Conservation (phyloP, 352 stramenopile species). For the Phytophthora brassicae region DNA sequence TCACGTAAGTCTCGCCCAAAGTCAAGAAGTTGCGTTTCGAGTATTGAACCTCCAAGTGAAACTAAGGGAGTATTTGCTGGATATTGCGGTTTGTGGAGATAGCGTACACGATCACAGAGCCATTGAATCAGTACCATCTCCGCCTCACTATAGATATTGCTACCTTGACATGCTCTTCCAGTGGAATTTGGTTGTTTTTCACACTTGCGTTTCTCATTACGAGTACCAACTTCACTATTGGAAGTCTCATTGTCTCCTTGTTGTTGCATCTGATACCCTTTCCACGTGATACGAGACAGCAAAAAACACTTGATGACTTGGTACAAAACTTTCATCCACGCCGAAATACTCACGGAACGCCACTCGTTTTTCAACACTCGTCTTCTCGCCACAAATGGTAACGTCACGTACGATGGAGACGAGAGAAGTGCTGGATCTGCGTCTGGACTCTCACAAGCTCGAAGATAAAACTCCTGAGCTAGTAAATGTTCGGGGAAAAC, state of each 20-base stretch:
- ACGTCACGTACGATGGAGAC: conserved; percentile 27
- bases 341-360: conserved; percentile 39
- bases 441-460: conserved; percentile 67
- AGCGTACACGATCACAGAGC: conserved; percentile 75
- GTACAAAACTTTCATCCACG: conserved; percentile 89
- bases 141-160: conserved; percentile 91
- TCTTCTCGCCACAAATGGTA: conserved; percentile 61
- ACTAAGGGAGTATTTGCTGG: not conserved
- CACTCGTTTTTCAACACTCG: conserved; percentile 63
- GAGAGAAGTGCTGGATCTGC: conserved; percentile 53
- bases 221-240: conserved; percentile 6
- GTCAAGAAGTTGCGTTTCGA: conserved; percentile 53
- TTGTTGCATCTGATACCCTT: conserved; percentile 60
- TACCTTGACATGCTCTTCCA: conserved; percentile 52
- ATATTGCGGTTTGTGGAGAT: conserved; percentile 5
- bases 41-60: not conserved
- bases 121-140: conserved; percentile 93
- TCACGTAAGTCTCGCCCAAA: conserved; percentile 66
- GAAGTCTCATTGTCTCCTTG: not conserved
- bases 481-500: conserved; percentile 84
- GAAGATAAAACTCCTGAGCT: conserved; percentile 77
- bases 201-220: conserved; percentile 18
- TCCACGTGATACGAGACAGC: conserved; percentile 87
- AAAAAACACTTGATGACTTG: conserved; percentile 94
- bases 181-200: conserved; percentile 5